These are phyloP conservation scores for Chrysosporium queenslandicum DNA, from an alignment of 2,329 filamentous ascomycete species.

Conservation along the genomic window DNA sequence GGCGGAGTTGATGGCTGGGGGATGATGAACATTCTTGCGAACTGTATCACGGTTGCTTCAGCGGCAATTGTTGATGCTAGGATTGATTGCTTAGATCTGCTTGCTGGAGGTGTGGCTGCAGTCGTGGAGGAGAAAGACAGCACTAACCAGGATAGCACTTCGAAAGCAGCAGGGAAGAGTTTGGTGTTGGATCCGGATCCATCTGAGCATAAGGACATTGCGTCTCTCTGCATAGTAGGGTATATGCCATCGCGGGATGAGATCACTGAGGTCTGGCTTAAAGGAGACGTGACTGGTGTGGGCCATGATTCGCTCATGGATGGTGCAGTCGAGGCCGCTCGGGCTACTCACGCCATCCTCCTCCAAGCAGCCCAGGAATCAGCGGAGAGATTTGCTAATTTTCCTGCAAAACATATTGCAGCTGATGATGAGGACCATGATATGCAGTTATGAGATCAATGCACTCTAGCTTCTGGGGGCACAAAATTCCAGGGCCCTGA, in stretches of 20 bases:
- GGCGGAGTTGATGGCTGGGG: conserved; percentile 60
- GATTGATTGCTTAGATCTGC: conserved; percentile 88
- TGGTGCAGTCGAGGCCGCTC: conserved; percentile 53
- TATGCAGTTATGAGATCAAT: conserved; percentile 12
- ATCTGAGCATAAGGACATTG: conserved; percentile 64
- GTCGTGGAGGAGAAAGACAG: conserved; percentile 42
- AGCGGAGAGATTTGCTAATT: conserved; percentile 32
- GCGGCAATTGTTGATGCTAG: conserved; percentile 89
- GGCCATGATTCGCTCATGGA: conserved; percentile 48
- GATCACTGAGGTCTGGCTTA: conserved; percentile 89
- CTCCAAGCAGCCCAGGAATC: conserved; percentile 53
- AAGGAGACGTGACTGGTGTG: conserved; percentile 50
- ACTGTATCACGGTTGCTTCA: conserved; percentile 86
- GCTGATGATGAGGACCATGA: conserved; percentile 6
- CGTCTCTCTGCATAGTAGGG: conserved; percentile 79
- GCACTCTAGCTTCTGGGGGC: not conserved
- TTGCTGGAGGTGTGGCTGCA: conserved; percentile 81
- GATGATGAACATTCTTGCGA: conserved; percentile 80
- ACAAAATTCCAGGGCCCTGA: not conserved
- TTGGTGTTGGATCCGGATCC: conserved; percentile 69
- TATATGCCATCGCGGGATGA: conserved; percentile 83
- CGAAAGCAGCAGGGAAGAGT: conserved; percentile 17
- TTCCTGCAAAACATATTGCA: conserved; percentile 7
- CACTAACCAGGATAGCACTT: conserved; percentile 23
- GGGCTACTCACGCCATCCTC: conserved; percentile 50